A percentile compares a stretch with the other conserved stretches of the same genome.
Conservation (phyloP, 2,329 filamentous ascomycete species). For the Pseudopithomyces chartarum region DNA sequence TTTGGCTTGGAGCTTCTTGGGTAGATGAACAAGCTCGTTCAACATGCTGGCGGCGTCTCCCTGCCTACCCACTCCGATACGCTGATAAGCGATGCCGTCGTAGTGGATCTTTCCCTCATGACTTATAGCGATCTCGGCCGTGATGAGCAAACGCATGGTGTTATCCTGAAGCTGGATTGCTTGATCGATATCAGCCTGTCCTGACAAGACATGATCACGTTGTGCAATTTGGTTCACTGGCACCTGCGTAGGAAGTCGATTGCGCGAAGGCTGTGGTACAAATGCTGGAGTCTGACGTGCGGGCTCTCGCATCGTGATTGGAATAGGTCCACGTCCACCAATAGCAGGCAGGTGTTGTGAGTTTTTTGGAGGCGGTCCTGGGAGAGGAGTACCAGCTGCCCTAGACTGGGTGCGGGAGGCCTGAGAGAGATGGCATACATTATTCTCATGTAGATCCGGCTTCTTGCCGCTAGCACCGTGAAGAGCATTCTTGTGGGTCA, state of each 20-base stretch:
- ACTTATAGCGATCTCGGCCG: conserved; percentile 33
- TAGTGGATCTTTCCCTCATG: conserved; percentile 31
- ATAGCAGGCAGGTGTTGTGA: not conserved
- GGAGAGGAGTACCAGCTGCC: conserved; percentile 15
- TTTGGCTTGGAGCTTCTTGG: conserved; percentile 24
- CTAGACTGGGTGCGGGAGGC: conserved; percentile 20
- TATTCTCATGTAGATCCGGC: conserved; percentile 24
- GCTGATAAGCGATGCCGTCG: conserved; percentile 29
- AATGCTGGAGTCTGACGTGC: not conserved
- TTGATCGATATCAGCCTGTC: conserved; percentile 30
- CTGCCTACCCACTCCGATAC: conserved; percentile 30
- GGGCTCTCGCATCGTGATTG: not conserved
- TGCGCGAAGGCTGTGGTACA: not conserved
- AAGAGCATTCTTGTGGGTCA: conserved; percentile 23
- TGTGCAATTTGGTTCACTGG: not conserved
- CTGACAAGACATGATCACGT: conserved; percentile 11
- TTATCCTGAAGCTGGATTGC: conserved; percentile 27
- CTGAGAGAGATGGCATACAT: conserved; percentile 29
- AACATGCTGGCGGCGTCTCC: conserved; percentile 24
- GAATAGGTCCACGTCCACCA: not conserved
- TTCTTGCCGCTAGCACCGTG: conserved; percentile 29
- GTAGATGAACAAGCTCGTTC: conserved; percentile 33
- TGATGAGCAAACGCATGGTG: conserved; percentile 34
- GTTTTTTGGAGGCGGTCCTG: conserved; percentile 1
- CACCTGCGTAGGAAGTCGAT: not conserved